Evolutionary conservation across 2,329 filamentous ascomycete genomes (phyloP), one percentile per base, ranked within the genome.

Genomic region (Sporothrix sp.): DNA sequence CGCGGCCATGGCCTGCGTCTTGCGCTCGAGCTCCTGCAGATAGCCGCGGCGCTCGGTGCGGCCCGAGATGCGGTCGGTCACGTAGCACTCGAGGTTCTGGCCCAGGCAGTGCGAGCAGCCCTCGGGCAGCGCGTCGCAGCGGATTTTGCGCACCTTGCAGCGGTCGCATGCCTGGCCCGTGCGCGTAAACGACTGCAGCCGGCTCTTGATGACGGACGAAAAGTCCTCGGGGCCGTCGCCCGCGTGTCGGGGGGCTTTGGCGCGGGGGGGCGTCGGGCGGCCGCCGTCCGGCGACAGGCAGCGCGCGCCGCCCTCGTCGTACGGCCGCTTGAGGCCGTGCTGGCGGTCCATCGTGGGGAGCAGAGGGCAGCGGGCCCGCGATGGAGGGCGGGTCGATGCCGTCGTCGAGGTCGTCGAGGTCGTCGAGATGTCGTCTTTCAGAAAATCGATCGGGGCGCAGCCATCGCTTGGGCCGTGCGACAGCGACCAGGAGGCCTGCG

Each of bases 121-220:
- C 58, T 86, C 83, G 28, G 84, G 80, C 36, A 85, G 73, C 49
- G 82, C 84, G 70, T 94, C 88, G 72, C 88, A 94, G 62, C 86
- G 81, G 60, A 94, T 94, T 68, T 95, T 95, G 58, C 88, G 81
- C 66, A 87, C 84, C 76, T 91, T 93, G 75, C 88, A 94, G 51
- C 88, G 76, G 67, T 94, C 87, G 73, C 87, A 94, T 28, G 87
- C 87, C 68, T 94, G 87, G 9, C 87, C 87, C 0, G 87, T 94
- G 52, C 76, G 70, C 18, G 74, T 76, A 56, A 77, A 77, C 3
- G 73, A 72, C 56, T 74, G 71, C 39, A 79, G 64, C 50, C 75
- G 72, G 60, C 65, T 75, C 67, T 78, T 78, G 57, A 79, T 74
- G 28, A 75, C 72, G 51, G 65, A 71, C 3, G 75, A 79, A 56